Evolutionary conservation across 768 basidiomycete species (phyloP).

Genomic region (Gloeostereum incarnatum): DNA sequence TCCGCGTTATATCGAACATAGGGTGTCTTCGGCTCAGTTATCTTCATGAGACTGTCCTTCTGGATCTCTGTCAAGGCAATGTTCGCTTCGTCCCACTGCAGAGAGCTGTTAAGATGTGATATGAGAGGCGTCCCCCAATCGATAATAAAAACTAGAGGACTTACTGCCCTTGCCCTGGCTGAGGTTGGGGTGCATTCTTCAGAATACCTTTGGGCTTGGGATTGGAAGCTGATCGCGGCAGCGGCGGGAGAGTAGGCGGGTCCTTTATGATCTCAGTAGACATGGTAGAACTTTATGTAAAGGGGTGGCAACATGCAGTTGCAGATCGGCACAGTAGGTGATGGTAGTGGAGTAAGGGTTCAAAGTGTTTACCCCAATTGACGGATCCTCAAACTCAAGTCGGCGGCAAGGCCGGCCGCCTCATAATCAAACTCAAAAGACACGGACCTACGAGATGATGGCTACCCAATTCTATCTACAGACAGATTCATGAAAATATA

Average conservation of each 20-base stretch:
- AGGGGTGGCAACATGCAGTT: neutral
- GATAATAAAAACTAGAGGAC: constrained; percentile 13
- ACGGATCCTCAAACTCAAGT: neutral
- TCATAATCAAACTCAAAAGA: neutral
- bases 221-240: constrained; percentile 54
- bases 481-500: neutral
- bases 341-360: too few relatives aligned
- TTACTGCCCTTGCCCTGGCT: constrained; percentile 41
- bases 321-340: too few relatives aligned
- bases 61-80: constrained; percentile 85
- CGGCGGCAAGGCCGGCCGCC: neutral
- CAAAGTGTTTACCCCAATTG: too few relatives aligned
- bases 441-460: neutral
- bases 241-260: constrained; percentile 33
- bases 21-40: constrained; percentile 95
- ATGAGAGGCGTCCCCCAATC: constrained; percentile 6
- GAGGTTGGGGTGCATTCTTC: constrained; percentile 62
- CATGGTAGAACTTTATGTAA: constrained; percentile 7
- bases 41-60: constrained; percentile 98
- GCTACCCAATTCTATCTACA: neutral
- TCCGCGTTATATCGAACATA: constrained; percentile 88
- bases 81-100: constrained; percentile 96
- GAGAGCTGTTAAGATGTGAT: constrained; percentile 31
- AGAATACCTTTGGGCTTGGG: constrained; percentile 83
- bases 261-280: constrained; percentile 27